Evolutionary conservation across 345 rosid species (phyloP), one percentile per base, ranked within the genome.

Genomic region (Lagerstroemia speciosa): DNA sequence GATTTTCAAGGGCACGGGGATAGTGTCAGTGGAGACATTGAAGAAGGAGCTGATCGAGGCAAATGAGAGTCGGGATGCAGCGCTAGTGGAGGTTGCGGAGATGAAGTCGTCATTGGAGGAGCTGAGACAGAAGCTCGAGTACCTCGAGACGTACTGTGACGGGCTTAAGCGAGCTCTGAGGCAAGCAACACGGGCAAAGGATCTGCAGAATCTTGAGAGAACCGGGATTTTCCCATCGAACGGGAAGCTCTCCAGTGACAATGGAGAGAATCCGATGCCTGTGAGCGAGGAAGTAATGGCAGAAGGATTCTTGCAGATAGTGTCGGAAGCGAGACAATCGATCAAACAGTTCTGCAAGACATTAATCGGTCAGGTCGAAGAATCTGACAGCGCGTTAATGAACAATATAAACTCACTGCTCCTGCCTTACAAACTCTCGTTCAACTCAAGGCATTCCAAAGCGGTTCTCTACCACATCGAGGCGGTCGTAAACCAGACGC

Each of bases 291-390:
- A 94, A 32, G 95, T 81, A 55, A 89, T 89, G 96, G 88, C 86
- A 40, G 99, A 91, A 73, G 93, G 92, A 3, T 94, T 94, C 82
- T 78, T 94, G 75, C 97, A 94, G 83, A 81, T 91, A 31, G 99
- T 89, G 68, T 88, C 97, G 0, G 99, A 94, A 83, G 85, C 99
- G 66, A 88, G 95, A 83, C 77, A 89, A 63, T 94, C 99, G 1
- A 84, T 94, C 68, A 94, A 89, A 43, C 97, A 91, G n/a, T 91
- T 94, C 80, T 89, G 93, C 83, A 91, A 89, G 75, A 83, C 87
- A 34, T 81, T 94, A 30, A 72, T 86, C 14, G 71, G 78, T 17
- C 96, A 93, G 73, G 84, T 93, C 1, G 92, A 89, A 3, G 97
- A 89, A 72, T 75, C 85, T 19, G 97, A 91, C 62, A 69, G 65